phyloP scores from a whole-genome alignment of 352 stramenopile genomes.

The Pythium scleroteichum region DNA sequence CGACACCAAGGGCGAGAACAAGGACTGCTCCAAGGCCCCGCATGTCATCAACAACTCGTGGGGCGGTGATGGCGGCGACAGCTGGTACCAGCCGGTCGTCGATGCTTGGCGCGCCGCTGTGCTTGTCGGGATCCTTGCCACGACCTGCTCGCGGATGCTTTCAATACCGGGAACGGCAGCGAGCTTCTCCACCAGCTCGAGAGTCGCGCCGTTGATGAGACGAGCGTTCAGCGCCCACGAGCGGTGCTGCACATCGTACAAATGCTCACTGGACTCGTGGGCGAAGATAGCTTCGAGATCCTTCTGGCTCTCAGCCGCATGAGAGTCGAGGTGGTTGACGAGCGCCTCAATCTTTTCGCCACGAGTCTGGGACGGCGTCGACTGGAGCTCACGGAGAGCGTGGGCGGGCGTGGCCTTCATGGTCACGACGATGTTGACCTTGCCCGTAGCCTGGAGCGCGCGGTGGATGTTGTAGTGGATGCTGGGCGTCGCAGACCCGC shows the following conservation, averaged over 20 bases:
- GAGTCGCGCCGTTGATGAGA: too few species aligned
- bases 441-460: constrained; percentile 10
- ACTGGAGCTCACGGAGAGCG: background rate
- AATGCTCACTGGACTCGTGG: too few species aligned
- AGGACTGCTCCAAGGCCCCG: constrained; percentile 23
- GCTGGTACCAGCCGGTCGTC: constrained; percentile 15
- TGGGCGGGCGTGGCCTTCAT: constrained; percentile 11
- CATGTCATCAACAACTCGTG: constrained; percentile 30
- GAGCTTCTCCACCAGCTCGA: too few species aligned
- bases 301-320: too few species aligned
- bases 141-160: background rate
- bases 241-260: too few species aligned
- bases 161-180: too few species aligned
- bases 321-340: too few species aligned
- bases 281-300: too few species aligned
- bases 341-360: background rate
- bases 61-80: constrained; percentile 13
- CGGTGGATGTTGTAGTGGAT: constrained; percentile 20
- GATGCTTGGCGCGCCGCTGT: constrained; percentile 28
- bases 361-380: constrained; percentile 1
- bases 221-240: too few species aligned
- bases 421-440: constrained; percentile 21
- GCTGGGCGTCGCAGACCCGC: constrained; percentile 1
- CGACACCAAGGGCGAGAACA: constrained; percentile 9
- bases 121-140: constrained; percentile 13